These are phyloP conservation scores for Fusarium longipes DNA, from an alignment of 2,329 filamentous ascomycete species.

Conservation along the genomic window DNA sequence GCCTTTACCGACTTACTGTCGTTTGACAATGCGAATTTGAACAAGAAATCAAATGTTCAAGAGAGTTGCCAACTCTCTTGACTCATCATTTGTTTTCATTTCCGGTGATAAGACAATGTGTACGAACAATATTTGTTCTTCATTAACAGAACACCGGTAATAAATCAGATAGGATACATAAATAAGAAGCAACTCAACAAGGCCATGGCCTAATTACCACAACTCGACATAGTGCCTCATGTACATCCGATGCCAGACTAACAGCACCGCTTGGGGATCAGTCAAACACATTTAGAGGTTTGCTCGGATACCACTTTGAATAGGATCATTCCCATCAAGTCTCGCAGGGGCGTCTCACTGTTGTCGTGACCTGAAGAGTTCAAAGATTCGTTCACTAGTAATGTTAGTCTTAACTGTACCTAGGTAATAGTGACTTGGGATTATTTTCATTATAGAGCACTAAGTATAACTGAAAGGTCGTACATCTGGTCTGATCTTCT, in stretches of 20 bases:
- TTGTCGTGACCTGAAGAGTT: background rate
- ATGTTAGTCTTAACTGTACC: background rate
- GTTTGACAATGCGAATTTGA: background rate
- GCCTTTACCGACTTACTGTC: background rate
- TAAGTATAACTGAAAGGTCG: background rate
- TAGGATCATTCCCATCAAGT: background rate
- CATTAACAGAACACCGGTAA: background rate
- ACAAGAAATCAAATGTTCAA: background rate
- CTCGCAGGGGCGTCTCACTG: background rate
- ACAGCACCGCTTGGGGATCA: background rate
- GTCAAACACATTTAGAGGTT: background rate
- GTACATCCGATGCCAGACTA: no score
- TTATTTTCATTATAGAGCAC: background rate
- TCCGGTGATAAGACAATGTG: background rate
- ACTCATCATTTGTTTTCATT: background rate
- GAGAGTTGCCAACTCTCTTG: background rate
- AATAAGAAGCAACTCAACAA: background rate
- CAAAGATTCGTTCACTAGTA: background rate
- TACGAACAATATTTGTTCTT: background rate
- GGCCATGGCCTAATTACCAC: background rate
- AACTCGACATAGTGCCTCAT: no score
- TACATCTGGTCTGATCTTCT: background rate
- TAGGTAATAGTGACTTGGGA: background rate
- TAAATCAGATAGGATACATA: background rate
- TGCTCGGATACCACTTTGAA: background rate